These are phyloP conservation scores for Fagopyrum esculentum DNA, from an alignment of 148 eudicot species.

Conservation along the genomic window DNA sequence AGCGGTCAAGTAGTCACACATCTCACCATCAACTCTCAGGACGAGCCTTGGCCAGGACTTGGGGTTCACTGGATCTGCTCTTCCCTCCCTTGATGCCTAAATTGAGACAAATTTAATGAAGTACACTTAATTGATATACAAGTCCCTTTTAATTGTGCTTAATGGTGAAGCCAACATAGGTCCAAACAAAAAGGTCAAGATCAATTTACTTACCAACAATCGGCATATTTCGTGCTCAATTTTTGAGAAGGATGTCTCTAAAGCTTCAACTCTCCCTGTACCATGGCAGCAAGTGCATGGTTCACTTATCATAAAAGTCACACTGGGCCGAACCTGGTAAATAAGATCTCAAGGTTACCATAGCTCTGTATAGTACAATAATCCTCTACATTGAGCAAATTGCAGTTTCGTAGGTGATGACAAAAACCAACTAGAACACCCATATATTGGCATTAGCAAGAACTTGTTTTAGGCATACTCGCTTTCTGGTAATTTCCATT, in stretches of 20 bases:
- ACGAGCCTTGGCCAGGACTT: slow-evolving; percentile 81
- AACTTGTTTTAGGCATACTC: slow-evolving; percentile 36
- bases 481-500: slow-evolving; percentile 90
- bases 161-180: neutral
- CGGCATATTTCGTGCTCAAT: slow-evolving; percentile 92
- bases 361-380: neutral
- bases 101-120: slow-evolving; percentile 10
- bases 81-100: slow-evolving; percentile 59
- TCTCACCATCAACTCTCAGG: slow-evolving; percentile 64
- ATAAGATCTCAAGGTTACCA: slow-evolving; percentile 2
- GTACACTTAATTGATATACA: neutral
- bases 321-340: slow-evolving; percentile 90
- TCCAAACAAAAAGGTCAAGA: neutral
- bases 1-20: slow-evolving; percentile 77
- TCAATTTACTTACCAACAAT: slow-evolving; percentile 50
- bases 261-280: slow-evolving; percentile 94
- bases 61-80: slow-evolving; percentile 68
- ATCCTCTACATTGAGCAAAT: too few relatives aligned
- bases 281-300: slow-evolving; percentile 84
- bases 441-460: too few relatives aligned
- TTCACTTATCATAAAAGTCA: slow-evolving; percentile 87
- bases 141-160: neutral
- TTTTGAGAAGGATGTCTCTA: slow-evolving; percentile 88
- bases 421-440: neutral
- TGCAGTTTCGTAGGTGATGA: neutral